Percentiles rank a stretch among this genome's conserved stretches.
phyloP scores from a whole-genome alignment of 495 filamentous ascomycete genomes.

The Rusavskia elegans region DNA sequence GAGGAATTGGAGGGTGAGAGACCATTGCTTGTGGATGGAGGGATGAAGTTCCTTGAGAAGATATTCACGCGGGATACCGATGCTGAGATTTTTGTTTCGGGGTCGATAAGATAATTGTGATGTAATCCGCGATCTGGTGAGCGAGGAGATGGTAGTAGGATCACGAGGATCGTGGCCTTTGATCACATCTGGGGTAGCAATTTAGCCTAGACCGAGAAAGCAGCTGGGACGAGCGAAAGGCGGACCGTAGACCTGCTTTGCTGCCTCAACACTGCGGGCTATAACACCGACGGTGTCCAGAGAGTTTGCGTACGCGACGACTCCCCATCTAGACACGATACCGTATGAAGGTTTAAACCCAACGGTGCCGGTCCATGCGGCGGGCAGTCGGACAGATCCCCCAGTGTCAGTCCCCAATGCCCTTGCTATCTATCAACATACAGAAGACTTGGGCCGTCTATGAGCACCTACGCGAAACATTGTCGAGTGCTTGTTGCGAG shows the following conservation, averaged over 20 bases:
- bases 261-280: conserved; percentile 29
- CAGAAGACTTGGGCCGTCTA: not conserved
- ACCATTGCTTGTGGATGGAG: conserved; percentile 53
- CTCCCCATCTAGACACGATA: conserved; percentile 69
- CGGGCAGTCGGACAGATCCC: conserved; percentile 80
- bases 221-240: not conserved
- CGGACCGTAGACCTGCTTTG: conserved; percentile 41
- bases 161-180: conserved; percentile 53
- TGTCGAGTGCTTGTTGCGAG: conserved; percentile 60
- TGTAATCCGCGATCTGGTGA: conserved; percentile 32
- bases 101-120: not conserved
- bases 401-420: conserved; percentile 92
- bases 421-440: conserved; percentile 18
- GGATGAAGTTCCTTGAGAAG: conserved; percentile 69
- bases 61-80: conserved; percentile 76
- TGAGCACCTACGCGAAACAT: conserved; percentile 41
- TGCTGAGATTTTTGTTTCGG: conserved; percentile 22
- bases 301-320: conserved; percentile 90
- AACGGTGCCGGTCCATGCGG: conserved; percentile 73
- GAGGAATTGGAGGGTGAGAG: conserved; percentile 37
- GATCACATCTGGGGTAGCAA: conserved; percentile 22
- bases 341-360: conserved; percentile 94
- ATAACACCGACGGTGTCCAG: conserved; percentile 86
- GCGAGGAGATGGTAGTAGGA: conserved; percentile 51
- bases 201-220: not conserved